Evolutionary conservation across 2,329 filamentous ascomycete species (phyloP).

Genomic region (Aspergillus flavus): DNA sequence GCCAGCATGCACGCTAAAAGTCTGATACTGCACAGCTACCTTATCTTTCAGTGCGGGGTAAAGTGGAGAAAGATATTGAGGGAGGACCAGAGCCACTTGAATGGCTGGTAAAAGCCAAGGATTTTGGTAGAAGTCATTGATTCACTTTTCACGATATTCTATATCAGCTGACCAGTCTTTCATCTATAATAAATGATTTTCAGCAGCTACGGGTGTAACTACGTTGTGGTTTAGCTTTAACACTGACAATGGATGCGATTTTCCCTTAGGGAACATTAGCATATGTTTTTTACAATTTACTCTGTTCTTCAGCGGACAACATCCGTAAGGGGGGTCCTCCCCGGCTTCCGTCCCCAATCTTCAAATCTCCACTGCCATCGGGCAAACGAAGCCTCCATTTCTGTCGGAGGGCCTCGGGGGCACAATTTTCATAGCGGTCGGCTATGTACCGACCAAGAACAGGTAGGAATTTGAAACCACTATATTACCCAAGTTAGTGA

Average conservation of each 20-base stretch:
- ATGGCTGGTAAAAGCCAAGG: background rate
- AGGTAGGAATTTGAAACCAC: conserved; percentile 21
- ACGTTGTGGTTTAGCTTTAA: background rate
- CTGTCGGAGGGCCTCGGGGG: background rate
- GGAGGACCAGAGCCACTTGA: background rate
- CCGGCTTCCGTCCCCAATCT: conserved; percentile 18
- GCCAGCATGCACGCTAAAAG: background rate
- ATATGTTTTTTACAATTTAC: conserved; percentile 7
- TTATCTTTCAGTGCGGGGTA: background rate
- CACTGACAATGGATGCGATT: background rate
- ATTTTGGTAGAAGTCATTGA: background rate
- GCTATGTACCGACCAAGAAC: conserved; percentile 17
- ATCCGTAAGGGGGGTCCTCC: conserved; percentile 16
- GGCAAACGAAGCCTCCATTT: conserved; percentile 16
- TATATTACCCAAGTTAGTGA: background rate
- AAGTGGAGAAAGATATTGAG: background rate
- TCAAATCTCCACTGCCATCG: background rate
- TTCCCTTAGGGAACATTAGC: background rate
- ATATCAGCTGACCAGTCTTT: background rate
- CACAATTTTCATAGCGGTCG: conserved; percentile 15
- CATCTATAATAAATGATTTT: background rate
- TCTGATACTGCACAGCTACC: background rate
- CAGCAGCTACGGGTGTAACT: background rate
- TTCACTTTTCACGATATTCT: background rate
- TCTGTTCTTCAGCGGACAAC: conserved; percentile 14